A percentile compares a stretch with the other conserved stretches of the same genome.
Evolutionary conservation across 345 rosid genomes (phyloP).

Genomic region (Trapa bicornis): DNA sequence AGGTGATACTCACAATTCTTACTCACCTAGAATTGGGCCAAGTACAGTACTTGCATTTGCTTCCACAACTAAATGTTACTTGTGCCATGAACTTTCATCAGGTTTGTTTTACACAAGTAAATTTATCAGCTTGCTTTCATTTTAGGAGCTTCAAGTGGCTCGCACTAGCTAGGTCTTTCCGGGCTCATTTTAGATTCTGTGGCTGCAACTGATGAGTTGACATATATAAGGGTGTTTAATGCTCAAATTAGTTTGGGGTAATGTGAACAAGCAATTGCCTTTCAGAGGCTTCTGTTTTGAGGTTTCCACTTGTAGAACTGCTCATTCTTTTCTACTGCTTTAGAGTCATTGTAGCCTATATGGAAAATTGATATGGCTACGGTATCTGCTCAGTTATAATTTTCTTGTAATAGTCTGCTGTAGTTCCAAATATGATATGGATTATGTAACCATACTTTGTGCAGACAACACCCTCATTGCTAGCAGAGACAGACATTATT

Average conservation of each 20-base stretch:
- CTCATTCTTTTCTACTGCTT: background rate
- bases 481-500: slow-evolving; percentile 50
- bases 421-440: background rate
- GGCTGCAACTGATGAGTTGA: background rate
- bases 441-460: slow-evolving; percentile 16
- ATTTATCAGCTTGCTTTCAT: background rate
- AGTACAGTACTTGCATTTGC: slow-evolving; percentile 55
- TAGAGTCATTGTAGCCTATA: background rate
- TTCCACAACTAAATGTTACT: slow-evolving; percentile 60
- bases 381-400: background rate
- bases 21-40: slow-evolving; percentile 90
- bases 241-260: background rate
- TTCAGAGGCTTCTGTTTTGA: background rate
- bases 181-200: background rate
- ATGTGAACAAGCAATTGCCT: background rate
- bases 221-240: background rate
- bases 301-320: background rate
- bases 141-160: background rate
- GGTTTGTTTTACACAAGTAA: slow-evolving; percentile 26
- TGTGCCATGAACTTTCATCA: slow-evolving; percentile 84
- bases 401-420: slow-evolving; percentile 6
- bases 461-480: slow-evolving; percentile 66
- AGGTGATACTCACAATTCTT: slow-evolving; percentile 88
- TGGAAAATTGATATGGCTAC: background rate
- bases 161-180: background rate